A percentile compares a stretch with the other conserved stretches of the same genome.
These are phyloP conservation scores for Blastomyces parvus DNA, from an alignment of 2,329 filamentous ascomycete genomes.

Conservation along the genomic window DNA sequence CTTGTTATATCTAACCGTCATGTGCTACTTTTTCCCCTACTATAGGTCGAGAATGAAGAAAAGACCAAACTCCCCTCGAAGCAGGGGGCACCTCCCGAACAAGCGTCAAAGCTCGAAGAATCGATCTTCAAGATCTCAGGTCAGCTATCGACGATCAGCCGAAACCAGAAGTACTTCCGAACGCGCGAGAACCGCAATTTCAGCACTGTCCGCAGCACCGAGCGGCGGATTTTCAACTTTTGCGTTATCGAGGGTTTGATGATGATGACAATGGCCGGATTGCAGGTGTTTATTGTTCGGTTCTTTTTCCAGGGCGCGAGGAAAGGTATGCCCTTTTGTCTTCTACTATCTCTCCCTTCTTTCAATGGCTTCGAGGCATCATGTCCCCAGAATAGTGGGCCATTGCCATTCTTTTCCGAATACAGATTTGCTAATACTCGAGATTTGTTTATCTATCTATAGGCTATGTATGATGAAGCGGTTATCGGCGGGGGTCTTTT, in stretches of 20 bases:
- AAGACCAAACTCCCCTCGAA: slow-evolving; percentile 76
- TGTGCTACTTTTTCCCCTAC: background rate
- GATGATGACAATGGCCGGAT: slow-evolving; percentile 87
- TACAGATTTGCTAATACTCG: slow-evolving; percentile 4
- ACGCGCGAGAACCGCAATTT: slow-evolving; percentile 98
- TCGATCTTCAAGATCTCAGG: slow-evolving; percentile 90
- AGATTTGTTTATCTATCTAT: background rate
- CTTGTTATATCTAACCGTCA: background rate
- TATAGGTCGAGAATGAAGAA: slow-evolving; percentile 79
- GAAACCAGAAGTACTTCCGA: slow-evolving; percentile 99
- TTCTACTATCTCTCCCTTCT: background rate
- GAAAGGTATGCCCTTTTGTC: slow-evolving; percentile 43
- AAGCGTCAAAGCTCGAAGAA: slow-evolving; percentile 81
- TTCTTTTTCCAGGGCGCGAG: slow-evolving; percentile 96
- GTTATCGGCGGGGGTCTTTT: background rate
- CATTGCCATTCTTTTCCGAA: background rate
- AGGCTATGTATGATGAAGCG: slow-evolving; percentile 10
- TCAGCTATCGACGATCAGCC: slow-evolving; percentile 83
- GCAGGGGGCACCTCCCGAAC: slow-evolving; percentile 78
- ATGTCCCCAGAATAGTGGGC: background rate
- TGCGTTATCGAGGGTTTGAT: slow-evolving; percentile 84
- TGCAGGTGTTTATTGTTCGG: slow-evolving; percentile 93
- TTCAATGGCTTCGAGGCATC: background rate
- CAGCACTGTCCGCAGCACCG: slow-evolving; percentile 92
- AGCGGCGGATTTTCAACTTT: slow-evolving; percentile 94